Conservation (phyloP, 1,284 basidiomycete species). For the Ganoderma resinaceum region DNA sequence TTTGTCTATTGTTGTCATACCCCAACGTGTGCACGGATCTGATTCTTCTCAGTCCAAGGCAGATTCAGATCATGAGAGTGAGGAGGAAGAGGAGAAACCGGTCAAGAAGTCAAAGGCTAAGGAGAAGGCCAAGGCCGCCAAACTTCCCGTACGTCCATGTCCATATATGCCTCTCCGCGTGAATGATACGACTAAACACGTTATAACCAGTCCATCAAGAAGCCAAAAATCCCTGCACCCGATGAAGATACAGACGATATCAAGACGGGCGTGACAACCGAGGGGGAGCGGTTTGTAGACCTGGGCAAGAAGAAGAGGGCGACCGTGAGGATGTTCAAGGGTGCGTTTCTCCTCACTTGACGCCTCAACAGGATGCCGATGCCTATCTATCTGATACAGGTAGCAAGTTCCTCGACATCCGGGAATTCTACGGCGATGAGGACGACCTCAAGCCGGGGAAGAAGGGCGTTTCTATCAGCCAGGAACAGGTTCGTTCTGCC, state of each 20-base stretch:
- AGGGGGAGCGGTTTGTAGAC: slow-evolving; percentile 71
- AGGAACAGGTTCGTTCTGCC: slow-evolving; percentile 66
- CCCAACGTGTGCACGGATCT: background rate
- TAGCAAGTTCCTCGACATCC: slow-evolving; percentile 72
- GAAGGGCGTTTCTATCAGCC: slow-evolving; percentile 78
- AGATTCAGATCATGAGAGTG: slow-evolving; percentile 19
- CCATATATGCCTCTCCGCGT: background rate
- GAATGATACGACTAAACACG: background rate
- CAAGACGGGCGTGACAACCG: slow-evolving; percentile 39
- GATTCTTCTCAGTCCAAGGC: background rate
- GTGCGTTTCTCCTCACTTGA: slow-evolving; percentile 34
- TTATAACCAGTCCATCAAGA: background rate
- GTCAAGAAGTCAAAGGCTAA: slow-evolving; percentile 20
- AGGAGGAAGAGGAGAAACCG: slow-evolving; percentile 28
- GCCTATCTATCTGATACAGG: slow-evolving; percentile 40
- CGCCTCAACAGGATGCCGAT: background rate
- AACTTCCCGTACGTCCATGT: slow-evolving; percentile 16
- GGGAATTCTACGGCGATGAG: slow-evolving; percentile 76
- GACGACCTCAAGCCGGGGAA: slow-evolving; percentile 80
- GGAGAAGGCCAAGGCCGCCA: slow-evolving; percentile 13
- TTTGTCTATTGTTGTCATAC: background rate
- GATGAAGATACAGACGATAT: slow-evolving; percentile 8
- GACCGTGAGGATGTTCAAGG: slow-evolving; percentile 77
- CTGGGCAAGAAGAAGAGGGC: slow-evolving; percentile 76
- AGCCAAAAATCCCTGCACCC: background rate